Conservation (phyloP, 768 basidiomycete species). For the Mycena alexandri region DNA sequence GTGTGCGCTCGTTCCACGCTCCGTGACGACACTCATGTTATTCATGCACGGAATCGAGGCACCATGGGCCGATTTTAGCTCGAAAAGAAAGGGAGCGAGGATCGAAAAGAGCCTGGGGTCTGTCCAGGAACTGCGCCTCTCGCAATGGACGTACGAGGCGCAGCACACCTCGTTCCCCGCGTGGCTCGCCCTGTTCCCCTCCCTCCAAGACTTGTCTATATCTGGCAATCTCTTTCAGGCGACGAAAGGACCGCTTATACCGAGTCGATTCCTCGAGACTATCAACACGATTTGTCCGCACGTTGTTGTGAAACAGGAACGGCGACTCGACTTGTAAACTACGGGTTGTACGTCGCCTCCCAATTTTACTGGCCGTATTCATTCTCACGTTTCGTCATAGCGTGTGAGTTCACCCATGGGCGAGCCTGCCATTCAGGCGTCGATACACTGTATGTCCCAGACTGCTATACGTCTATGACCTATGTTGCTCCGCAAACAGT, state of each 20-base stretch:
- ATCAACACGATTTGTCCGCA: conserved; percentile 12
- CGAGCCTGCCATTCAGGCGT: no score
- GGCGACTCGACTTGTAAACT: neutral
- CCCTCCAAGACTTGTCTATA: conserved; percentile 5
- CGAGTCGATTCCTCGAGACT: neutral
- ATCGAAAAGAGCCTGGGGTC: neutral
- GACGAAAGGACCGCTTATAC: conserved; percentile 12
- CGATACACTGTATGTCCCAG: no score
- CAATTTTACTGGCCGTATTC: neutral
- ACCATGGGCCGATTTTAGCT: conserved; percentile 5
- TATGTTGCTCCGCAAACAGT: no score
- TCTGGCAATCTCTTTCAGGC: neutral
- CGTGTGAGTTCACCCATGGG: no score
- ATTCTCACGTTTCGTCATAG: no score
- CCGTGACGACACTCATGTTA: conserved; percentile 5
- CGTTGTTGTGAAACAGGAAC: conserved; percentile 19
- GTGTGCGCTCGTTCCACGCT: conserved; percentile 5
- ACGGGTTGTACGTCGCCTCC: neutral
- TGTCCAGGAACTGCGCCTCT: neutral
- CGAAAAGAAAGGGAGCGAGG: neutral
- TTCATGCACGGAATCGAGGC: neutral
- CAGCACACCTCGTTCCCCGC: conserved; percentile 4
- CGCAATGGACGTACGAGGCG: conserved; percentile 4
- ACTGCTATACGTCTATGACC: no score
- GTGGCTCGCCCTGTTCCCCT: conserved; percentile 24